Evolutionary conservation across 768 basidiomycete genomes (phyloP).

Genomic region (Mycena filopes): DNA sequence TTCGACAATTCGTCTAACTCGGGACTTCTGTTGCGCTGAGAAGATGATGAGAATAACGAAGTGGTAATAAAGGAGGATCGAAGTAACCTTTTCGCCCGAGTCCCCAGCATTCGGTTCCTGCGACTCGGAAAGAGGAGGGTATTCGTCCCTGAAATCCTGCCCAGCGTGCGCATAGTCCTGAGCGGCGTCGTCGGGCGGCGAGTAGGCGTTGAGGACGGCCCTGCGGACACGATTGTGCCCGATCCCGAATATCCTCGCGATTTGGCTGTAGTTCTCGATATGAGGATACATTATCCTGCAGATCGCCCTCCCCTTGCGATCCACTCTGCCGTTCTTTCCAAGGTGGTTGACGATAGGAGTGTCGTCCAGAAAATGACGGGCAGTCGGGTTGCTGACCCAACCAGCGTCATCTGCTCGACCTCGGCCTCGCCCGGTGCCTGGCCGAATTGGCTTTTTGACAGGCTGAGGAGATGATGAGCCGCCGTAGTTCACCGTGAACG

Average conservation of each 20-base stretch:
- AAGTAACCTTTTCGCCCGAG: neutral
- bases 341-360: neutral
- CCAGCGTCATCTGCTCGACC: neutral
- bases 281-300: slow-evolving; percentile 19
- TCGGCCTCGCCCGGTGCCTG: neutral
- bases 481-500: too few relatives aligned
- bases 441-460: neutral
- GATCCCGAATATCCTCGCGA: slow-evolving; percentile 12
- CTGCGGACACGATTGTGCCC: neutral
- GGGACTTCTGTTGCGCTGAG: slow-evolving; percentile 12
- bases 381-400: slow-evolving; percentile 4
- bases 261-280: slow-evolving; percentile 13
- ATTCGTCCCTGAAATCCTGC: slow-evolving; percentile 8
- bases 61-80: neutral
- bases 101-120: neutral
- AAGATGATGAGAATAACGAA: neutral
- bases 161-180: slow-evolving; percentile 21
- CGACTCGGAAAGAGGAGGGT: neutral
- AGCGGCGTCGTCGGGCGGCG: neutral
- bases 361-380: slow-evolving; percentile 13
- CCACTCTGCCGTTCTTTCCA: neutral
- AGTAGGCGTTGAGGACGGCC: slow-evolving; percentile 4
- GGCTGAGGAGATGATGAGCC: too few relatives aligned
- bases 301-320: slow-evolving; percentile 24
- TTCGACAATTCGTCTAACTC: neutral